Evolutionary conservation across 164 flowering plant genomes (phyloP).

Genomic region (Dillenia suffruticosa): DNA sequence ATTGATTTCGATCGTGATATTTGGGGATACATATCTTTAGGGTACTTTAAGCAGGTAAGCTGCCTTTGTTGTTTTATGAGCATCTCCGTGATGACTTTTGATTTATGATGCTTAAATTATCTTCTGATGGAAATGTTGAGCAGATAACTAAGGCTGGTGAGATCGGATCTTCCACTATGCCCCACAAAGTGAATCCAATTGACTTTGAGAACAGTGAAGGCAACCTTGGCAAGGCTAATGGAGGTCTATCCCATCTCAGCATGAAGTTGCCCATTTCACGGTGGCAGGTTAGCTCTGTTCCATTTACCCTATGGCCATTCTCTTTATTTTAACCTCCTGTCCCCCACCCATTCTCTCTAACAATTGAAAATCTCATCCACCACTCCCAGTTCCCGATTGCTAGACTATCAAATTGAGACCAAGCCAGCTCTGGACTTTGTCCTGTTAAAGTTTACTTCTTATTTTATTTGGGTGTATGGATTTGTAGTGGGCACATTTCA

Average conservation of each 20-base stretch:
- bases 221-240: constrained; percentile 84
- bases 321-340: no score
- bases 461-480: not conserved
- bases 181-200: constrained; percentile 99
- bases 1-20: constrained; percentile 84
- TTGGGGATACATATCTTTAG: constrained; percentile 86
- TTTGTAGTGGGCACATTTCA: not conserved
- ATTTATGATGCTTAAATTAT: not conserved
- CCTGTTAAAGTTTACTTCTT: no score
- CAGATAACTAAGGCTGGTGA: constrained; percentile 95
- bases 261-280: constrained; percentile 88
- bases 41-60: constrained; percentile 89
- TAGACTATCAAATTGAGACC: no score
- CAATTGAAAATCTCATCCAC: no score
- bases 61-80: not conserved
- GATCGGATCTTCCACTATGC: constrained; percentile 99
- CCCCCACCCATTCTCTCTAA: no score
- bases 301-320: not conserved
- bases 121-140: constrained; percentile 8
- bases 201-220: constrained; percentile 99
- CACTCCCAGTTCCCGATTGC: no score
- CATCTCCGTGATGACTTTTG: not conserved
- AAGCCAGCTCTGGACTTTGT: no score
- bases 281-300: constrained; percentile 61
- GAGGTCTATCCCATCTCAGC: constrained; percentile 59